Evolutionary conservation across 78 protist genomes (phyloP), one percentile per base, ranked within the genome.

Genomic region (Dictyostelium brefeldianum): DNA sequence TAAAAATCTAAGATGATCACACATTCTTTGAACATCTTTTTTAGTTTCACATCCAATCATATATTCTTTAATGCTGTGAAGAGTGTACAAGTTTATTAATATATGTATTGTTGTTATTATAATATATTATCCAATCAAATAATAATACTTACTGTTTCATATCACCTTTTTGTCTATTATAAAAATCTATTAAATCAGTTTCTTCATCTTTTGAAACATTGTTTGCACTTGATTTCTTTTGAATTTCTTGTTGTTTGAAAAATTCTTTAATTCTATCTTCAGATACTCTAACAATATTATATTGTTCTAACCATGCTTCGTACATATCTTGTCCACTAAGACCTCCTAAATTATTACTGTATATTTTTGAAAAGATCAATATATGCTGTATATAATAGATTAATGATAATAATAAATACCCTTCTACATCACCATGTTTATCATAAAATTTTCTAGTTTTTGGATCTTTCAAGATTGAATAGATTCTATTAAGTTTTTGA

Each of bases 1-100:
- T 8, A 85, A 29, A 27, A 12, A 20, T 10, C 59, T 77, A 12
- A 85, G 9, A 85, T 85, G 92, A 77, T 85, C 92, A 64, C 92
- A 85, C 92, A 85, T 85, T 85, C 92, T 85, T 48, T 75, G 29
- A 57, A 85, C 46, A 75, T 85, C 92, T n/a, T 64, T 85, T 64
- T 77, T 85, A 47, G 14, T 85, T 64, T 85, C 92, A 77, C 92
- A 85, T 47, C 81, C 81, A 48, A 85, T 53, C 20, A 85, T 78
- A 77, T 64, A 85, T 85, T 85, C 92, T 64, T 77, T 85, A 73
- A 85, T 77, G 27, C 92, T 85, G 5, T 5, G 12, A 18, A 25
- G 0, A 5, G 20, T 51, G 1, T 20, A 70, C 0, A 53, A 18
- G 14, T 50, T 48, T 54, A 51, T 36, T 77, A 71, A 71, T 46